Evolutionary conservation across 2,329 filamentous ascomycete genomes (phyloP).

Genomic region (Knoxdaviesia capensis): DNA sequence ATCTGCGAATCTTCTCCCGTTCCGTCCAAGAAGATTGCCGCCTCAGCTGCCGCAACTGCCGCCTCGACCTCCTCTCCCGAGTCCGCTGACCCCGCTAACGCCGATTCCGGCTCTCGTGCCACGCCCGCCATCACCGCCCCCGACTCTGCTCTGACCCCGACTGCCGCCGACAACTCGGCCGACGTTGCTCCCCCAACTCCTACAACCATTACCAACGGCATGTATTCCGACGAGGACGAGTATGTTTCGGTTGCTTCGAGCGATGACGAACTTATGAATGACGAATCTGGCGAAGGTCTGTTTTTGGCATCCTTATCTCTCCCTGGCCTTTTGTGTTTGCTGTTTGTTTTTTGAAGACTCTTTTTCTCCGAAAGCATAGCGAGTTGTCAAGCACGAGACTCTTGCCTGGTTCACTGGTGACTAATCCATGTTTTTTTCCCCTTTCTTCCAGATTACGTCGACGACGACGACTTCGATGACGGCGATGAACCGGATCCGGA

Average conservation of each 20-base stretch:
- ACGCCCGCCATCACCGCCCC: neutral
- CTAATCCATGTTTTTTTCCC: neutral
- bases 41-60: conserved; percentile 24
- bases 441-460: conserved; percentile 11
- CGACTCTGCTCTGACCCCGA: too few species aligned
- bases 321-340: neutral
- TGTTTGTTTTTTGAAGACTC: neutral
- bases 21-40: conserved; percentile 33
- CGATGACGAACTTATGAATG: conserved; percentile 52
- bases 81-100: conserved; percentile 14
- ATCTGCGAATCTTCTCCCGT: conserved; percentile 21
- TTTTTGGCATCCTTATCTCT: neutral
- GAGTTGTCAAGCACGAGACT: neutral
- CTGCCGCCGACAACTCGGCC: conserved; percentile 36
- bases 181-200: conserved; percentile 14
- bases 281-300: conserved; percentile 13
- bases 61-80: conserved; percentile 37
- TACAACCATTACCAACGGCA: conserved; percentile 29
- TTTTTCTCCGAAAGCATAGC: neutral
- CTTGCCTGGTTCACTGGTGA: too few species aligned
- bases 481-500: conserved; percentile 32
- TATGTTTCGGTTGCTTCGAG: conserved; percentile 62
- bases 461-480: conserved; percentile 35
- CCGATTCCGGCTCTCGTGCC: neutral
- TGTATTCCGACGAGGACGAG: conserved; percentile 94